phyloP scores from a whole-genome alignment of 2,329 filamentous ascomycete genomes.

The Incumbomyces delicatus region DNA sequence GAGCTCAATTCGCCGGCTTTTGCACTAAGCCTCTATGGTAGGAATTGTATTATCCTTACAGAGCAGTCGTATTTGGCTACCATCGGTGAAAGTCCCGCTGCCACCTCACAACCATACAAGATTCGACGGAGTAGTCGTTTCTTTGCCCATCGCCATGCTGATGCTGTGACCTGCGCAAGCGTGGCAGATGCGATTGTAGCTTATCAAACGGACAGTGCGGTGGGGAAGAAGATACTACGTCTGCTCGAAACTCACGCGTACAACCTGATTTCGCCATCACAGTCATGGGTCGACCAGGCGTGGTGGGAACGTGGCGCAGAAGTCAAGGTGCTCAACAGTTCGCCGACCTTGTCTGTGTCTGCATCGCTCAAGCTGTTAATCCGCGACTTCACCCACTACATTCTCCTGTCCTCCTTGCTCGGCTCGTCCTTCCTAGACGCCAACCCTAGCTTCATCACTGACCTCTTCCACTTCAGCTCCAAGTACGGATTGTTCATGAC shows the following conservation, averaged over 20 bases:
- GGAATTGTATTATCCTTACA: neutral
- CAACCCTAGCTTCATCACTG: slow-evolving; percentile 43
- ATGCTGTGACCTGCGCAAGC: neutral
- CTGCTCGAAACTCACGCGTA: slow-evolving; percentile 29
- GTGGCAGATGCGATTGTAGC: neutral
- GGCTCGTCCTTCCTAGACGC: slow-evolving; percentile 43
- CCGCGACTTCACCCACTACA: slow-evolving; percentile 47
- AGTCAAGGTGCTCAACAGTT: slow-evolving; percentile 32
- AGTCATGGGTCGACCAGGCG: slow-evolving; percentile 51
- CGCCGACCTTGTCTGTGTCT: slow-evolving; percentile 17
- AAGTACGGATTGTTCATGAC: slow-evolving; percentile 45
- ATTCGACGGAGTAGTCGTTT: neutral
- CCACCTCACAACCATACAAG: neutral
- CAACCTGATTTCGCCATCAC: slow-evolving; percentile 51
- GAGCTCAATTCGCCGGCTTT: slow-evolving; percentile 14
- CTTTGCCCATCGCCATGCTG: neutral
- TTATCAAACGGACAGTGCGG: neutral
- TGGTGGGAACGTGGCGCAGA: slow-evolving; percentile 50
- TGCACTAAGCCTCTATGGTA: slow-evolving; percentile 10
- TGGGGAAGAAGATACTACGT: neutral
- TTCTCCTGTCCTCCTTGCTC: slow-evolving; percentile 39
- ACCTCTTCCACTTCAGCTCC: slow-evolving; percentile 47
- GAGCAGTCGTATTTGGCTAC: neutral
- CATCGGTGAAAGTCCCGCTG: neutral
- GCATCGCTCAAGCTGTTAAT: slow-evolving; percentile 43